Percentiles rank a stretch among this genome's conserved stretches.
These are phyloP conservation scores for Penicillium vulpinum DNA, from an alignment of 2,329 filamentous ascomycete species.

Conservation along the genomic window DNA sequence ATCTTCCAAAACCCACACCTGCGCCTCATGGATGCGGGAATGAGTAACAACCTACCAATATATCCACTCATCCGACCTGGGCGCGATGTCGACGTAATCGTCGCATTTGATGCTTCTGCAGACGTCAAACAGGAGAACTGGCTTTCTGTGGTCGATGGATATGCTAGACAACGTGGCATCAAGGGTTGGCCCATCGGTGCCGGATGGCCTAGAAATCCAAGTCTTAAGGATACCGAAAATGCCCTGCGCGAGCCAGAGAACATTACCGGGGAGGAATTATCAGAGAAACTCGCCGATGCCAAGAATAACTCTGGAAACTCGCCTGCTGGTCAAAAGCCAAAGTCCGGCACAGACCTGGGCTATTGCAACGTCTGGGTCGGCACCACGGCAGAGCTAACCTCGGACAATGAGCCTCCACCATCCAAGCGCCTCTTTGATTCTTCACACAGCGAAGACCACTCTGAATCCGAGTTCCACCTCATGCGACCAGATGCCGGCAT, in stretches of 20 bases:
- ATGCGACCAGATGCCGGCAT: constrained; percentile 80
- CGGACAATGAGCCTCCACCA: constrained; percentile 53
- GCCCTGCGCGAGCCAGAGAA: constrained; percentile 70
- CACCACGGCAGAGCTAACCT: constrained; percentile 70
- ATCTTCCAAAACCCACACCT: constrained; percentile 71
- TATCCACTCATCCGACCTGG: constrained; percentile 90
- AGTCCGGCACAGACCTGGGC: constrained; percentile 60
- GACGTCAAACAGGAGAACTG: constrained; percentile 95
- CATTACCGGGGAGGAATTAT: constrained; percentile 59
- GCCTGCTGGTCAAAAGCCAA: constrained; percentile 19
- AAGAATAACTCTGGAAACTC: constrained; percentile 27
- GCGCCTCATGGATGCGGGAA: constrained; percentile 92
- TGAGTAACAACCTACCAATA: constrained; percentile 97
- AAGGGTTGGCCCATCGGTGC: constrained; percentile 93
- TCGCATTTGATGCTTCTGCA: constrained; percentile 92
- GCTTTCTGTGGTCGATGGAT: constrained; percentile 89
- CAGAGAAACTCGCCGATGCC: constrained; percentile 64
- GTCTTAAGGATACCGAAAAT: constrained; percentile 59
- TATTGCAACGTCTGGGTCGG: constrained; percentile 98
- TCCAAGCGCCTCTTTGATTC: constrained; percentile 52
- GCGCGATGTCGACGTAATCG: constrained; percentile 81
- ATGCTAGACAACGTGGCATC: constrained; percentile 83
- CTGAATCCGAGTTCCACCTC: constrained; percentile 66
- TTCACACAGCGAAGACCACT: constrained; percentile 54
- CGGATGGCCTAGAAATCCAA: constrained; percentile 78